Percentiles rank a stretch among this genome's conserved stretches.
Conservation (phyloP, 306 rosid species). For the Prunus kanzakura region DNA sequence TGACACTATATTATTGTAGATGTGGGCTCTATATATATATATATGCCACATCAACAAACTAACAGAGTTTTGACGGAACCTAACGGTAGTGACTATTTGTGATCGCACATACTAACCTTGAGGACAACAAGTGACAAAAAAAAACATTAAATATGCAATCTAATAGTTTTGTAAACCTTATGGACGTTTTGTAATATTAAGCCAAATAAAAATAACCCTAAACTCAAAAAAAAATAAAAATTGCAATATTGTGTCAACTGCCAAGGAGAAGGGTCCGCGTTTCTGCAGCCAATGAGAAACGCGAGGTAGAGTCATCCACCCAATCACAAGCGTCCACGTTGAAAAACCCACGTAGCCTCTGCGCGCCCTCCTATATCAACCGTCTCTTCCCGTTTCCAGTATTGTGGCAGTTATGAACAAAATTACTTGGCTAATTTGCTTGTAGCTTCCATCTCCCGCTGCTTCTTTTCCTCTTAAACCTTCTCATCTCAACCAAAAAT, state of each 20-base stretch:
- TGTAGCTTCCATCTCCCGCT: not conserved
- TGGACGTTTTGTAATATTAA: too few relatives aligned
- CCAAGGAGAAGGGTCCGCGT: conserved; percentile 34
- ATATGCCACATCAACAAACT: too few relatives aligned
- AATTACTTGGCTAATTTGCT: not conserved
- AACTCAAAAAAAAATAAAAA: not conserved
- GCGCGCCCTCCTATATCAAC: conserved; percentile 22
- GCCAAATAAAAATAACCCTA: not conserved
- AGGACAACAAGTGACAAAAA: too few relatives aligned
- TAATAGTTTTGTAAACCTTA: too few relatives aligned
- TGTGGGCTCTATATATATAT: too few relatives aligned
- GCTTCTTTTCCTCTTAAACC: not conserved
- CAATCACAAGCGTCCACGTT: conserved; percentile 67
- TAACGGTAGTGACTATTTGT: too few relatives aligned
- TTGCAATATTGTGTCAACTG: not conserved
- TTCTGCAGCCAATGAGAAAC: conserved; percentile 56
- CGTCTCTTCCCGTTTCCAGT: not conserved
- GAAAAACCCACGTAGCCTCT: conserved; percentile 31
- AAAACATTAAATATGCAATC: too few relatives aligned
- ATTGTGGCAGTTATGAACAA: conserved; percentile 9
- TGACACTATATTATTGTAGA: too few relatives aligned
- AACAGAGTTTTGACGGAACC: too few relatives aligned
- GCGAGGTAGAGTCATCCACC: conserved; percentile 9
- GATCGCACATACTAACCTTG: too few relatives aligned
- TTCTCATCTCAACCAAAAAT: not conserved